Evolutionary conservation across 352 stramenopile genomes (phyloP).

Genomic region (Globisporangium camurandrum): DNA sequence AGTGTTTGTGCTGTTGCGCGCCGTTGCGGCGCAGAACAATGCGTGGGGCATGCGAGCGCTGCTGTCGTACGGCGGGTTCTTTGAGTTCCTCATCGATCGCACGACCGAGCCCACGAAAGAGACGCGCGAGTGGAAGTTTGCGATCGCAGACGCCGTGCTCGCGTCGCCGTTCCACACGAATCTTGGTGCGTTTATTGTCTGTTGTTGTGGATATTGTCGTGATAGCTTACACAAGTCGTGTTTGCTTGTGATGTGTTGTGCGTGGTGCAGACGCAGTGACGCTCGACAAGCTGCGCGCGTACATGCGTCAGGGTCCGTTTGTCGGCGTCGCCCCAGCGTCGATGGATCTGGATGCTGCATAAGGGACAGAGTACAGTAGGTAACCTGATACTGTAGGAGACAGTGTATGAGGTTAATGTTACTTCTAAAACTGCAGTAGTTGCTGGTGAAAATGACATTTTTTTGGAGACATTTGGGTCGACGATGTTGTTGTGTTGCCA

Average conservation of each 20-base stretch:
- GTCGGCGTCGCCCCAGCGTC: conserved; percentile 33
- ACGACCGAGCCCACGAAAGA: conserved; percentile 77
- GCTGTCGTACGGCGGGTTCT: conserved; percentile 72
- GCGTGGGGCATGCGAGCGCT: conserved; percentile 62
- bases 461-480: no score
- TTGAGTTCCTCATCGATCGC: conserved; percentile 80
- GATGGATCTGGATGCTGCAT: conserved; percentile 63
- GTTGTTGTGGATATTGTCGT: not conserved
- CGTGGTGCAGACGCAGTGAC: conserved; percentile 29
- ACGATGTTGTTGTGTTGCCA: no score
- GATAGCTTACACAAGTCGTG: no score
- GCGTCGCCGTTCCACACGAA: conserved; percentile 52
- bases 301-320: conserved; percentile 60
- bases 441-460: no score
- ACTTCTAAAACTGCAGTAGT: no score
- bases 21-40: conserved; percentile 73
- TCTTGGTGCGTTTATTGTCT: conserved; percentile 31
- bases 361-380: not conserved
- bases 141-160: conserved; percentile 68
- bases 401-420: no score
- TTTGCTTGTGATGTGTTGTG: not conserved
- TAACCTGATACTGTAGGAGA: no score
- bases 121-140: conserved; percentile 86
- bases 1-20: conserved; percentile 69
- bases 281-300: conserved; percentile 43